These are phyloP conservation scores for Trichoderma virens DNA, from an alignment of 495 filamentous ascomycete species.

Conservation along the genomic window DNA sequence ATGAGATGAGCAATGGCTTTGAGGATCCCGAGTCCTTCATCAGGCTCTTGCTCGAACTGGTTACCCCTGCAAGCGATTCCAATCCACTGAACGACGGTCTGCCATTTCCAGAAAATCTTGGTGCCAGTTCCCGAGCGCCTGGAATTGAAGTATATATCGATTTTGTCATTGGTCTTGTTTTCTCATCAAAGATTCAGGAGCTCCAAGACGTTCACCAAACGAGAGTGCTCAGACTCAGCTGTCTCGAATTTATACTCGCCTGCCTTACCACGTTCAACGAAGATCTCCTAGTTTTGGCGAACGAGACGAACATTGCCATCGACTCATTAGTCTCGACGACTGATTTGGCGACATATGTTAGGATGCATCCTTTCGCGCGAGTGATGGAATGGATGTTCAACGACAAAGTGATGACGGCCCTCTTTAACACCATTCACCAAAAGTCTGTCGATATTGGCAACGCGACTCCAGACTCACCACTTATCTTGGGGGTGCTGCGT, in stretches of 20 bases:
- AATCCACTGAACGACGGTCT: constrained; percentile 60
- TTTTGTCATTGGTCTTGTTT: constrained; percentile 70
- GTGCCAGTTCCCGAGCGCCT: constrained; percentile 66
- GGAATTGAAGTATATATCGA: constrained; percentile 91
- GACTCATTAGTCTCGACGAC: constrained; percentile 65
- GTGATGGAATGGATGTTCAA: constrained; percentile 98
- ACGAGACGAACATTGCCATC: constrained; percentile 60
- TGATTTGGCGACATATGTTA: constrained; percentile 65
- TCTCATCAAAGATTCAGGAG: constrained; percentile 54
- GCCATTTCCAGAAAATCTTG: constrained; percentile 83
- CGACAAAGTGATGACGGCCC: constrained; percentile 68
- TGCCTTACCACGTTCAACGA: constrained; percentile 86
- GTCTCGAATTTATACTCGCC: constrained; percentile 66
- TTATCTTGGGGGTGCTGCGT: constrained; percentile 63
- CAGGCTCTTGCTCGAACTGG: constrained; percentile 58
- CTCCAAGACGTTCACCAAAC: constrained; percentile 53
- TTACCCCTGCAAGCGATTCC: constrained; percentile 51
- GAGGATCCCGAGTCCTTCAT: constrained; percentile 81
- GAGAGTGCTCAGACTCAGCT: constrained; percentile 64
- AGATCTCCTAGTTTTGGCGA: constrained; percentile 74
- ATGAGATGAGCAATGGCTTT: constrained; percentile 58
- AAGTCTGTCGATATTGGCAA: constrained; percentile 58
- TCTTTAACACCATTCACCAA: constrained; percentile 71
- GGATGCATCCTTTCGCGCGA: constrained; percentile 82
- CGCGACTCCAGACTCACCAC: constrained; percentile 60